Conservation (phyloP, 2,329 filamentous ascomycete genomes). For the Grosmannia clavigera region DNA sequence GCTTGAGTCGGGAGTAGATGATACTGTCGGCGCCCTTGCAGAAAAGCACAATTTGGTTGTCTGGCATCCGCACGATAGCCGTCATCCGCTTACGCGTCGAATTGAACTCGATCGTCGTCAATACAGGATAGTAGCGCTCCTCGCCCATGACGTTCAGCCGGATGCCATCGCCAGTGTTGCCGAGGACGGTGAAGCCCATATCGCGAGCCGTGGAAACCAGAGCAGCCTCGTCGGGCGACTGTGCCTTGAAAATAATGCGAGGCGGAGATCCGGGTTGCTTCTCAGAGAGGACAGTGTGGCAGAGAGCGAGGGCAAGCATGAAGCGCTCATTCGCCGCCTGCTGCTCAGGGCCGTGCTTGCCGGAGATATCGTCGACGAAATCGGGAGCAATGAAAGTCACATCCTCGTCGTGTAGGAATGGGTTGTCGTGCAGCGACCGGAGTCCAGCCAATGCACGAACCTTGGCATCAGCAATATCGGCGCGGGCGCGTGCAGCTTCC, state of each 20-base stretch:
- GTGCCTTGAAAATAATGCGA: conserved; percentile 87
- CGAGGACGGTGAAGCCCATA: conserved; percentile 86
- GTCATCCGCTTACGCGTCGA: conserved; percentile 96
- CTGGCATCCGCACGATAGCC: conserved; percentile 87
- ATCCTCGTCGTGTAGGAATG: conserved; percentile 79
- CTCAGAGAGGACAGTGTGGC: conserved; percentile 92
- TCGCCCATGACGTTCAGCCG: conserved; percentile 77
- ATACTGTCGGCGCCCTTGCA: conserved; percentile 97
- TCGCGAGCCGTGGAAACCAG: conserved; percentile 89
- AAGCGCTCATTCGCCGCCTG: conserved; percentile 71
- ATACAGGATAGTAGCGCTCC: conserved; percentile 71
- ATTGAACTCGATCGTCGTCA: conserved; percentile 97
- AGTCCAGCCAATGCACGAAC: conserved; percentile 59
- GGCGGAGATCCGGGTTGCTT: conserved; percentile 80
- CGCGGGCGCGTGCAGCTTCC: conserved; percentile 58
- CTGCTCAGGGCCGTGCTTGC: conserved; percentile 65
- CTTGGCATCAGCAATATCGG: conserved; percentile 70
- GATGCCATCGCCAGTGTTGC: conserved; percentile 66
- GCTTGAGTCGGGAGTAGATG: conserved; percentile 83
- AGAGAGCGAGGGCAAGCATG: conserved; percentile 91
- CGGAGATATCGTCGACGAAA: conserved; percentile 71
- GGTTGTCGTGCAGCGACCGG: conserved; percentile 72
- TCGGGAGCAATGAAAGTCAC: conserved; percentile 88
- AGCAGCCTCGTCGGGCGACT: conserved; percentile 92
- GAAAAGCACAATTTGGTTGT: conserved; percentile 78